Conservation (phyloP, 2,329 filamentous ascomycete species). For the Ophioceras dolichostomum region DNA sequence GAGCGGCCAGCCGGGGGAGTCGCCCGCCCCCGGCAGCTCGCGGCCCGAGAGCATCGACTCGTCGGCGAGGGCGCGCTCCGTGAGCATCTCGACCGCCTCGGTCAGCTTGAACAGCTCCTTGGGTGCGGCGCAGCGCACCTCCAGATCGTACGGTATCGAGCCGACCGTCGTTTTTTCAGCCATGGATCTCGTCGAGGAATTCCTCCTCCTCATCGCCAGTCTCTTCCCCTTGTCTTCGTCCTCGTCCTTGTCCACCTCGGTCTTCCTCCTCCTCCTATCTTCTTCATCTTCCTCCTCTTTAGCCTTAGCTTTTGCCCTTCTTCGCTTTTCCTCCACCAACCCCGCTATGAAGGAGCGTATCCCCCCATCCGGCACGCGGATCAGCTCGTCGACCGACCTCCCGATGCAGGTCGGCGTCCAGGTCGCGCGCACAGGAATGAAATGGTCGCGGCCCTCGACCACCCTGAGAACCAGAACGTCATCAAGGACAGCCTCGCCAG, state of each 20-base stretch:
- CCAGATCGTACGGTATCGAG: constrained; percentile 41
- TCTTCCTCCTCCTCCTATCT: too few relatives aligned
- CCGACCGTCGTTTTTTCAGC: too few relatives aligned
- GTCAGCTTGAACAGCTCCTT: constrained; percentile 84
- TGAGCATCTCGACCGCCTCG: constrained; percentile 54
- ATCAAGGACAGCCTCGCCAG: constrained; percentile 53
- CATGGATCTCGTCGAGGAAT: too few relatives aligned
- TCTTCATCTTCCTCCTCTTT: too few relatives aligned
- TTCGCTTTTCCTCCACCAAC: constrained; percentile 17
- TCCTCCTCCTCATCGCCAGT: not conserved
- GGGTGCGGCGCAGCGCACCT: constrained; percentile 67
- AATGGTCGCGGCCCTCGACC: constrained; percentile 76
- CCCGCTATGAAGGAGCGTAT: constrained; percentile 41
- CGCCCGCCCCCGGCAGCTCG: constrained; percentile 35
- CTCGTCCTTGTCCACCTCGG: too few relatives aligned
- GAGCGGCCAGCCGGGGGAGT: constrained; percentile 48
- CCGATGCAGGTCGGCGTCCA: constrained; percentile 81
- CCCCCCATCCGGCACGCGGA: constrained; percentile 72
- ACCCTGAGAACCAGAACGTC: constrained; percentile 84
- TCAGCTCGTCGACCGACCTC: constrained; percentile 77
- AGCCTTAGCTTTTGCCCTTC: too few relatives aligned
- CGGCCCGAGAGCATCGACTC: constrained; percentile 47
- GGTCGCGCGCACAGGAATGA: constrained; percentile 64
- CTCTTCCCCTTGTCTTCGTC: not conserved
- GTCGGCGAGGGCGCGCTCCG: constrained; percentile 45